Percentiles rank a stretch among this genome's conserved stretches.
Conservation (phyloP, 83 land plant species). For the Picea abies region DNA sequence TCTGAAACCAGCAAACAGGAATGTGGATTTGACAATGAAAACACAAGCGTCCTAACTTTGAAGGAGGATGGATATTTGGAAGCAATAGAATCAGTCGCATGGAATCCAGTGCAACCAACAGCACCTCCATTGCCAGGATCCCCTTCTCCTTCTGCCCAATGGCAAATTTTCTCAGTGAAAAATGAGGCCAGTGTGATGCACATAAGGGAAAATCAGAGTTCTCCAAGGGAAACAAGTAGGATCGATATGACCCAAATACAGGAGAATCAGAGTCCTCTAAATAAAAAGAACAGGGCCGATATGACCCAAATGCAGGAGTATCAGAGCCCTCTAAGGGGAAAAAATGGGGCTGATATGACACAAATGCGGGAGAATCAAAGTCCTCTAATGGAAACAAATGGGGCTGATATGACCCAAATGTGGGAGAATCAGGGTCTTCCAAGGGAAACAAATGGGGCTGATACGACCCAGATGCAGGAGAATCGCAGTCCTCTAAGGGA, state of each 20-base stretch:
- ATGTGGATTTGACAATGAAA: background rate
- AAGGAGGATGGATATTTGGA: background rate
- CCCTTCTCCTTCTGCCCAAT: constrained; percentile 8
- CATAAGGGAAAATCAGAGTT: no score
- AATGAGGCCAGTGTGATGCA: background rate
- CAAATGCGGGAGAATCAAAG: constrained; percentile 10
- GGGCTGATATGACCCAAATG: constrained; percentile 8
- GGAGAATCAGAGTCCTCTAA: constrained; percentile 13
- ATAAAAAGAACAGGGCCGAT: background rate
- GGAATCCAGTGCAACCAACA: constrained; percentile 24
- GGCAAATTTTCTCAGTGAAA: background rate
- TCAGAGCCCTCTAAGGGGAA: no score
- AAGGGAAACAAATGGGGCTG: background rate
- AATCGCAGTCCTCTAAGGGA: constrained; percentile 1
- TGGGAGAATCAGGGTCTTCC: background rate
- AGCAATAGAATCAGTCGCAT: background rate
- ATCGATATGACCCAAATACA: constrained; percentile 5
- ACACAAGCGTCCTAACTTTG: background rate
- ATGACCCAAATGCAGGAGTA: no score
- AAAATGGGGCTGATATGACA: no score
- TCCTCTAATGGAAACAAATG: background rate
- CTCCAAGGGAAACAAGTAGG: no score
- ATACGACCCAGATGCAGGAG: constrained; percentile 11
- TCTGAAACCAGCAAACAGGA: background rate
- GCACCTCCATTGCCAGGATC: constrained; percentile 31